Evolutionary conservation across 441 rosid genomes (phyloP), one percentile per base, ranked within the genome.

Genomic region (Brassica hybrid): DNA sequence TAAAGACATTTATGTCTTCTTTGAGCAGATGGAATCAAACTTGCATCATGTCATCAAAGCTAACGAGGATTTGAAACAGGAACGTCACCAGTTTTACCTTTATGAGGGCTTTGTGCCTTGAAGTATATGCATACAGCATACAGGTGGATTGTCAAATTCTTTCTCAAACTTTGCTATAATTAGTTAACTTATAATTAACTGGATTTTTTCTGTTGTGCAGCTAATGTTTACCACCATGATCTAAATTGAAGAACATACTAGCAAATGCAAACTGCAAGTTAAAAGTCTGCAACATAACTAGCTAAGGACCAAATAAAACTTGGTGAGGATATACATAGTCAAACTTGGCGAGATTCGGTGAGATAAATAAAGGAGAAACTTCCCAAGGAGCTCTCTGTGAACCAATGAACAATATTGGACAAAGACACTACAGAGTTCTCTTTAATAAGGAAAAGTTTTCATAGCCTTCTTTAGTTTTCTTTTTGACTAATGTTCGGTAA

Each of bases 201-300:
- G 50, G n/a, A 11, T 43, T 43, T 3, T 43, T 4, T 43, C 14
- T 43, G n/a, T 43, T 11, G 50, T 43, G 50, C 50, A 43, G 14
- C 50, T 43, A 43, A 43, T 11, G 50, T 43, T 43, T 43, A 34
- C 38, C 38, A 34, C 38, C 38, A 7, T 34, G 38, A 34, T 34
- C 38, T 34, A 34, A 34, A 34, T 7, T 7, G 10, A 96, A 94
- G 88, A 96, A 96, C 83, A 96, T 96, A 64, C 74, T 96, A 83
- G 99, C 98, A 63, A 94, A 94, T 85, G 98, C 98, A 34, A 91
- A 94, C 82, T 96, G 99, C 87, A 96, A 96, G 74, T 91, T 96
- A 67, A 96, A 94, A 87, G 89, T 96, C n/a, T 96, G 99, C 14
- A 4, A 45, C 52, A 45, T 45, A 45, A 45, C 52, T 45, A 45